A percentile compares a stretch with the other conserved stretches of the same genome.
Conservation (phyloP, 805 yeast species). For the Barnettozyma wickerhamii region DNA sequence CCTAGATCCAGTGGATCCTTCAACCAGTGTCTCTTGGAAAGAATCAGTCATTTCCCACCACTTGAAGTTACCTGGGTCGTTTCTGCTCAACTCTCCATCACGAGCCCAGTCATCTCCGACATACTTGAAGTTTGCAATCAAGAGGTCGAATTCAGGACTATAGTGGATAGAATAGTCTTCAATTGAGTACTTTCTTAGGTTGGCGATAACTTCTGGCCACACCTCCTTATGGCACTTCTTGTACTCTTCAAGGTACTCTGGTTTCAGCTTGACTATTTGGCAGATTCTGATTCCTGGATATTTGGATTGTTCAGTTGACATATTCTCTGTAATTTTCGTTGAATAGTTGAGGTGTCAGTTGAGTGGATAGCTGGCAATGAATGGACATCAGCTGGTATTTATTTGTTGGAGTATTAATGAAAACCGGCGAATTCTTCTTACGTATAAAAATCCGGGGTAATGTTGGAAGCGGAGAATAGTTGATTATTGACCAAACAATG, state of each 20-base stretch:
- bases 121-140: conserved; percentile 36
- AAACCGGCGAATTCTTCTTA: no score
- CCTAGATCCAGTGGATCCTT: conserved; percentile 33
- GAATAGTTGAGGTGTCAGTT: not conserved
- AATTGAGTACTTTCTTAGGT: conserved; percentile 32
- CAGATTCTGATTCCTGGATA: conserved; percentile 36
- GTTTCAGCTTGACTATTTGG: conserved; percentile 35
- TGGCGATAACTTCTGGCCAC: conserved; percentile 30
- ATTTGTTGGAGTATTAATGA: no score
- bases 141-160: conserved; percentile 26
- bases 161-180: conserved; percentile 40
- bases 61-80: conserved; percentile 33
- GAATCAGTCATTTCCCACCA: conserved; percentile 39
- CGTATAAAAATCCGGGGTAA: no score
- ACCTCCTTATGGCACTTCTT: conserved; percentile 29
- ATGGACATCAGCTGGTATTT: no score
- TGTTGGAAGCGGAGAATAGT: no score
- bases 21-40: conserved; percentile 35
- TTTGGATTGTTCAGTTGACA: conserved; percentile 6
- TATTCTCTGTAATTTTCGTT: no score
- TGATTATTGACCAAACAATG: no score
- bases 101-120: conserved; percentile 35
- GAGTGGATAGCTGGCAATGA: no score
- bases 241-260: conserved; percentile 36
- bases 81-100: conserved; percentile 30